A percentile compares a stretch with the other conserved stretches of the same genome.
Evolutionary conservation across 257 asterid species (phyloP).

Genomic region (Plantago ovata): DNA sequence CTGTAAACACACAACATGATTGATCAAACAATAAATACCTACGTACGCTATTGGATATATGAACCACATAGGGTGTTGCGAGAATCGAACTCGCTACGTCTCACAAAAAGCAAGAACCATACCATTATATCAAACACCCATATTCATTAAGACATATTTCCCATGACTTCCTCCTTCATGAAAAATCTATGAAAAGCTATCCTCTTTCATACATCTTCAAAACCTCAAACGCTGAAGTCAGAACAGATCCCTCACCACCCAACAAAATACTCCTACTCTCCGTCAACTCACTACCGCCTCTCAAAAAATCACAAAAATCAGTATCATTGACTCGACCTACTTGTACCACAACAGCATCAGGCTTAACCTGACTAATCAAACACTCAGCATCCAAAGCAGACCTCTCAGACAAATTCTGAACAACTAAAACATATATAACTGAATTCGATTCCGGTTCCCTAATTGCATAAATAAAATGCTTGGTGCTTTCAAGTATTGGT

Average conservation of each 20-base stretch:
- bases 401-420: constrained; percentile 82
- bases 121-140: no score
- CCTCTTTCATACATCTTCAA: no score
- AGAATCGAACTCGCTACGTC: no score
- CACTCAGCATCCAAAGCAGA: constrained; percentile 75
- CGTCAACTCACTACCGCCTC: constrained; percentile 21
- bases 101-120: no score
- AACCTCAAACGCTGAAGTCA: constrained; percentile 80
- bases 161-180: no score
- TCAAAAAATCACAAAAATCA: constrained; percentile 25
- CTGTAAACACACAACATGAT: no score
- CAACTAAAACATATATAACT: constrained; percentile 61
- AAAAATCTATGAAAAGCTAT: no score
- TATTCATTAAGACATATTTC: no score
- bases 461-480: constrained; percentile 75
- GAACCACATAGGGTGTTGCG: no score
- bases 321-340: constrained; percentile 37
- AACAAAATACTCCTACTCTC: constrained; percentile 7
- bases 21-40: no score
- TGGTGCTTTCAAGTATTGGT: constrained; percentile 66
- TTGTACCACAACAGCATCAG: constrained; percentile 93
- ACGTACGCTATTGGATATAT: no score
- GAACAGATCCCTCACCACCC: constrained; percentile 34
- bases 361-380: constrained; percentile 66
- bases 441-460: constrained; percentile 59